Evolutionary conservation across 768 basidiomycete species (phyloP), one percentile per base, ranked within the genome.

Genomic region (Hirschioporus abietinus): DNA sequence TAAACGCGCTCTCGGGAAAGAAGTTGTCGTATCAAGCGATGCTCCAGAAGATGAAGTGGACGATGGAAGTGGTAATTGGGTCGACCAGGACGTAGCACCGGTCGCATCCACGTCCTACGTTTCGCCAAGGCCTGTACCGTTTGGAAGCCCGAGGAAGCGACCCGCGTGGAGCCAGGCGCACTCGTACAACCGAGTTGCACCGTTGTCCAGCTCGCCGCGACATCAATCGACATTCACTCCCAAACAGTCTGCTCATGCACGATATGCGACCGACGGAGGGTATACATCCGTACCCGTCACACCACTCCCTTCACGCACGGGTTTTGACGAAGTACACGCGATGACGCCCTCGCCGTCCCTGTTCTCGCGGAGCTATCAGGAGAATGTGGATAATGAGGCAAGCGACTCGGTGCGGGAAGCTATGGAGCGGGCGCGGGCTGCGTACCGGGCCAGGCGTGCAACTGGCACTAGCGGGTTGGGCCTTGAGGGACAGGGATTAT

Each of bases 21-120:
- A 94, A 73, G 82, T 95, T 18, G 92, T 94, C 9, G 85, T 92
- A 4, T 85, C 88, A 84, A 87, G 86, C 68, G 91, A 92, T 61
- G 80, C 82, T 4, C 80, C 87, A 66, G 90, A 91, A 70, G 91
- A 92, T 66, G 88, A 88, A 70, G 84, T 87, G 3, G 92, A 93
- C 68, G 91, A 93, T 71, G 92, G 90, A 1, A 82, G 80, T 7
- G 90, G 85, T 8, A 82, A 79, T 1, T 94, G 92, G 92, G 88
- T 88, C 66, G 91, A 92, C 65, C 88, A 90, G 58, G 82, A 80
- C 27, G 76, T 75, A 15, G 65, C 66, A 20, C 42, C 42, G 12
- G 20, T 15, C 62, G 63, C 36, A 20, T 20, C 25, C 6, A 12
- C 60, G 25, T 67, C 2, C 60, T 68, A 8, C 35, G 65, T 27